Evolutionary conservation across 108 stramenopile genomes (phyloP).

Genomic region (Ochromonas danica): DNA sequence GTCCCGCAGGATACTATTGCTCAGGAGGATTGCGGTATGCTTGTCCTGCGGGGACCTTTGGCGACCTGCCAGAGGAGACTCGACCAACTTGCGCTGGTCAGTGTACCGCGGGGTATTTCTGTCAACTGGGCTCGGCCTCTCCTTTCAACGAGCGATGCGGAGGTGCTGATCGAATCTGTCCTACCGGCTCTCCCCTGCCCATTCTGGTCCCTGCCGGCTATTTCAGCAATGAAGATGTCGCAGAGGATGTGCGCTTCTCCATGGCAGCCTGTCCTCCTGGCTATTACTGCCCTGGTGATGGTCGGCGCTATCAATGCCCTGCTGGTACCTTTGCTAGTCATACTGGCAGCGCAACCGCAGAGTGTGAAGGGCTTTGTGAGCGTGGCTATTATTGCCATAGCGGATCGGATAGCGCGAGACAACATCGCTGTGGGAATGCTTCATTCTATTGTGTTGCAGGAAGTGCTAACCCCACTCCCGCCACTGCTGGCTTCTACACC

Average conservation of each 20-base stretch:
- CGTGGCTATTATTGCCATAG: neutral
- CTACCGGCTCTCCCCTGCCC: neutral
- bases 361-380: neutral
- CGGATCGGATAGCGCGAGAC: neutral
- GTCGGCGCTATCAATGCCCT: constrained; percentile 38
- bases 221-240: constrained; percentile 7
- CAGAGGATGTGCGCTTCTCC: constrained; percentile 22
- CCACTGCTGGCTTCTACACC: constrained; percentile 3
- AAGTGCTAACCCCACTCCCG: neutral
- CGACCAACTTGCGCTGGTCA: neutral
- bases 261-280: constrained; percentile 47
- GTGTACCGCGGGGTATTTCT: constrained; percentile 28
- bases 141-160: neutral
- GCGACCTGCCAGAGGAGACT: neutral
- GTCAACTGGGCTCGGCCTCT: neutral
- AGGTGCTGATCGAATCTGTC: constrained; percentile 1
- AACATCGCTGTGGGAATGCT: constrained; percentile 23
- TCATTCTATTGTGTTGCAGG: constrained; percentile 12
- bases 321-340: constrained; percentile 45
- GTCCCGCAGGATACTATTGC: neutral
- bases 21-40: neutral
- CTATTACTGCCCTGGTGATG: constrained; percentile 51
- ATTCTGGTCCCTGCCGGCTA: constrained; percentile 1
- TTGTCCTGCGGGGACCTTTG: constrained; percentile 1
- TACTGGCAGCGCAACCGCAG: neutral